Base-by-base conservation (phyloP, 495 filamentous ascomycete species). In the Lasiosphaeria miniovina region DNA sequence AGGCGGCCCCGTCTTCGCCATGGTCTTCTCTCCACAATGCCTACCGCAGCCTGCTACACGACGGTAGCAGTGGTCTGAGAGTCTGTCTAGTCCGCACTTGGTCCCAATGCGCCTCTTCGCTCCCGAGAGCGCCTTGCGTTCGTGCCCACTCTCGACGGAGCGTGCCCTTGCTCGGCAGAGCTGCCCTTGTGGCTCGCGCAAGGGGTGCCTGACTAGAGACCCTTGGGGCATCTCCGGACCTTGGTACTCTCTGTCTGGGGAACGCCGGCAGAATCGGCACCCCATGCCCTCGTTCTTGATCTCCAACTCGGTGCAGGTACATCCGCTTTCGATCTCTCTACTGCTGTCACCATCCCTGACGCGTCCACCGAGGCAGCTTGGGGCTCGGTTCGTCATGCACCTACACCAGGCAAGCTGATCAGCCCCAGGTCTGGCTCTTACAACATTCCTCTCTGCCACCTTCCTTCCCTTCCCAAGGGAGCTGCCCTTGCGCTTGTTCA, bases 381-480 rank as follows among this genome's bases (percentile, higher is more conserved):
- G 58, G 61, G 52, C 58, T 54, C 33, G 35, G 46, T 63, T 60
- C 53, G 17, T 69, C 60, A 69, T 69, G 69, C 69, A 58, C 40
- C 49, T 58, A 58, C n/a, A 11, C 43, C 58, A 58, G 55, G 63
- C 54, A 62, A 31, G 54, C 45, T 61, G 67, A 60, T 63, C 68
- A 24, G 15, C 59, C 51, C 49, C 63, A 61, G 40, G 58, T 52
- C 57, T 33, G 46, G 46, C 33, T 58, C 68, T 68, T 70, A 63
- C 68, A 69, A 67, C 73, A 38, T 66, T 61, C 60, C 64, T 70
- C 70, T 67, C 71, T 66, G 64, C 65, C 61, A 62, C 69, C 58
- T 63, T 66, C 61, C 63, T 66, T 61, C 49, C 43, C 48, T 52
- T 58, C 60, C 14, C 10, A 34, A 24, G 24, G 24, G 2, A 24